Evolutionary conservation across 305 asterid species (phyloP).

Genomic region (Fraxinus baroniana): DNA sequence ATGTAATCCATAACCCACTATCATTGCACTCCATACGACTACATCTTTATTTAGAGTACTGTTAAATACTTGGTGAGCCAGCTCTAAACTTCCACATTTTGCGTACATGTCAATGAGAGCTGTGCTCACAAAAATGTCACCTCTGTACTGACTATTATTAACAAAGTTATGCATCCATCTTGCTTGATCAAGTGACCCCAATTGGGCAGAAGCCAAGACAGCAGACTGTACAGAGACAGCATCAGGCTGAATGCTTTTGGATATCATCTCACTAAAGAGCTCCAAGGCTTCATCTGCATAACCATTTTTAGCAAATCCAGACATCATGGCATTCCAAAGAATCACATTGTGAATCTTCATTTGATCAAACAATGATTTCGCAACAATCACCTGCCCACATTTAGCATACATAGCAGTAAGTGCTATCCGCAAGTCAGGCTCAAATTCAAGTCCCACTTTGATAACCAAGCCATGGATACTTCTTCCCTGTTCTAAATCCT

Average conservation of each 20-base stretch:
- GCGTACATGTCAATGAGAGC: conserved; percentile 52
- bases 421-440: conserved; percentile 51
- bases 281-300: conserved; percentile 46
- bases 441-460: conserved; percentile 49
- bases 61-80: conserved; percentile 44
- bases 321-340: conserved; percentile 65
- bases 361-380: conserved; percentile 46
- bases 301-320: conserved; percentile 65
- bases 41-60: conserved; percentile 35
- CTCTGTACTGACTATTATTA: conserved; percentile 25
- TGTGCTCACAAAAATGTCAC: conserved; percentile 39
- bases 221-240: conserved; percentile 50
- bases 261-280: conserved; percentile 49
- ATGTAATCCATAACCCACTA: conserved; percentile 44
- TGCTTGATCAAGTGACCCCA: conserved; percentile 63
- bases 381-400: conserved; percentile 45
- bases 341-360: conserved; percentile 32
- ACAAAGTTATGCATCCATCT: conserved; percentile 46
- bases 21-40: conserved; percentile 53
- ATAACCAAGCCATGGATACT: conserved; percentile 49
- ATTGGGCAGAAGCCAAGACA: conserved; percentile 46
- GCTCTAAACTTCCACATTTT: conserved; percentile 52
- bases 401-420: conserved; percentile 60
- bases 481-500: conserved; percentile 55
- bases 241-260: conserved; percentile 38